Base-by-base conservation (phyloP, 306 rosid genomes). In the Vachellia collinsii region DNA sequence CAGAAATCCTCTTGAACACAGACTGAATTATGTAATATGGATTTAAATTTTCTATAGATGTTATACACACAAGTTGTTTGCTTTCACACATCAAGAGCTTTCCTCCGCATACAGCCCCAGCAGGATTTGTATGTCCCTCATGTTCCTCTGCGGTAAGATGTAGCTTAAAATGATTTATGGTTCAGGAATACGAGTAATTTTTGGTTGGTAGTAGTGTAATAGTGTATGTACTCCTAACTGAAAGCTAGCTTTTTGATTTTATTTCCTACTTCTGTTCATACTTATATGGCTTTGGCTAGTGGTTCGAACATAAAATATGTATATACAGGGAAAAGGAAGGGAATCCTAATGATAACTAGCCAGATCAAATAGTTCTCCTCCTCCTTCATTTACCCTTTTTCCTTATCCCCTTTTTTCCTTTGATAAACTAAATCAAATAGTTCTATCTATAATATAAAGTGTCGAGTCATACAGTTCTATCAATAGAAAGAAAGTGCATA, bases 81-180 rank as follows among this genome's bases (percentile, higher is more conserved):
- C 84, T 86, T 81, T 86, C 98, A 7, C 98, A 92, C 86, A 88
- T 96, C 91, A 96, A 92, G 93, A 89, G 94, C 84, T 96, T 93
- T 76, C 98, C 99, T 77, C 88, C 88, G 0, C 97, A 94, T 81
- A 96, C 98, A 63, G 99, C 99, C 48, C 99, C 97, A 51, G 99
- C 99, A 73, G 99, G 99, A 86, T 96, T 89, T 56, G 93, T 74
- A 65, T 96, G 99, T 83, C 99, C 97, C 38, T 82, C 85, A 47
- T 96, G 99, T 85, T 88, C 98, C 62, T 88, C 90, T 61, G 81
- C 92, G 84, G 99, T 96, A 89, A 81, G 94, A 82, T 80, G 64
- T 84, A 72, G 72, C 79, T 86, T 69, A 77, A 71, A 78, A 65
- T 59, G 41, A 51, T 79, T 71, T 78, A 68, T 42, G 38, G 16